Base-by-base conservation (phyloP, 495 filamentous ascomycete genomes). In the Pyrenopolyporus hunteri region DNA sequence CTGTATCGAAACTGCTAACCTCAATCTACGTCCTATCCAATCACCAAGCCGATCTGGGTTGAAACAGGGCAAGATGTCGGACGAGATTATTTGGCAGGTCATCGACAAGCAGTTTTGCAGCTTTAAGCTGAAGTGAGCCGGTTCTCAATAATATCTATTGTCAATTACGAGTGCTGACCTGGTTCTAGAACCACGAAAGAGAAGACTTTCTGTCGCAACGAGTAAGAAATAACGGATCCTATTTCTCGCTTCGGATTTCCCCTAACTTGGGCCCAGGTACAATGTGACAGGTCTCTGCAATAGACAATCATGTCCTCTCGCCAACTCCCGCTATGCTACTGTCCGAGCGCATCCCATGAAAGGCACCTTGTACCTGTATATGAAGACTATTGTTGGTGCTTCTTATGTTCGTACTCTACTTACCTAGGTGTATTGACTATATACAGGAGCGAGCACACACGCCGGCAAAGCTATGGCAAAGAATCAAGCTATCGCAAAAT, bases 31-130 rank as follows among this genome's bases (percentile, higher is more conserved):
- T 11, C 44, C 7, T 19, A 39, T 32, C 11, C 29, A 13, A 1
- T 26, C 16, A 19, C 29, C 17, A 20, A 33, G n/a, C n/a, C 35
- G 16, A 26, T 42, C 33, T 28, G 2, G 2, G 42, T 53, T 13
- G 11, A 23, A 31, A 16, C 35, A 11, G 26, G 31, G 3, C 48
- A 90, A 87, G 82, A 85, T 89, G 66, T 96, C 91, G 39, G 94
- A 98, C 82, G 94, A 98, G 74, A 95, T 98, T 63, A 91, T 98
- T 66, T 98, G 94, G 94, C 88, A 93, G 68, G 86, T 95, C 51
- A 96, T 97, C 23, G 39, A 56, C 13, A 87, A 97, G 76, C 91
- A 97, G 74, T 97, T 97, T 73, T 98, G 94, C 77, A 87, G 90
- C 42, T 98, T 92, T 79, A 98, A 97, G 68, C 81, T 98, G 59